phyloP scores from a whole-genome alignment of 2,329 filamentous ascomycete genomes.

The Penicillium griseofulvum region DNA sequence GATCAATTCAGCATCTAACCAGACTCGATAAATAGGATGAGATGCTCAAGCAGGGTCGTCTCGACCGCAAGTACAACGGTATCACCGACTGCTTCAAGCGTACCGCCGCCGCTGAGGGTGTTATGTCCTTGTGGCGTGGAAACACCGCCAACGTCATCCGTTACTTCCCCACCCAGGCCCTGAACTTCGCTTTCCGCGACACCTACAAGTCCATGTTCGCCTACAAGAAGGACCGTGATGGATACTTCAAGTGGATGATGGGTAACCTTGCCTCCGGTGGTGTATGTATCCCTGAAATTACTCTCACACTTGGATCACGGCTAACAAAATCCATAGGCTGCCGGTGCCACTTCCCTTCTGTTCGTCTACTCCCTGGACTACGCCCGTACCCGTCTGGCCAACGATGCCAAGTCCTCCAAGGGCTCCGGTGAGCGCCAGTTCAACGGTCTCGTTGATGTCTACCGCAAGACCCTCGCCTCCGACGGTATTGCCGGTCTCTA shows the following conservation, averaged over 20 bases:
- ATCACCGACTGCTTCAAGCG: conserved; percentile 94
- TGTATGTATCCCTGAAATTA: conserved; percentile 60
- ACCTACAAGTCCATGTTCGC: conserved; percentile 99
- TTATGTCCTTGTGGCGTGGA: conserved; percentile 95
- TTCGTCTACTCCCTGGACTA: conserved; percentile 99
- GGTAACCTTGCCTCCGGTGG: conserved; percentile 99
- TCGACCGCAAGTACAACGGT: conserved; percentile 93
- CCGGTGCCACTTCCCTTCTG: conserved; percentile 98
- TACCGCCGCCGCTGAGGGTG: conserved; percentile 86
- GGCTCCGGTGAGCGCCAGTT: conserved; percentile 96
- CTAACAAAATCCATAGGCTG: conserved; percentile 56
- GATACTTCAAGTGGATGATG: conserved; percentile 97
- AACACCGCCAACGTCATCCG: conserved; percentile 99
- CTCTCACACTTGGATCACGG: neutral
- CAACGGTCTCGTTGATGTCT: conserved; percentile 99
- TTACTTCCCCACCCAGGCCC: conserved; percentile 99
- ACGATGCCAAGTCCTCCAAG: conserved; percentile 99
- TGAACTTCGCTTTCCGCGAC: conserved; percentile 99
- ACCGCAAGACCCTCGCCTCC: conserved; percentile 99
- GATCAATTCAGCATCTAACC: conserved; percentile 12
- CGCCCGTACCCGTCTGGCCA: conserved; percentile 99
- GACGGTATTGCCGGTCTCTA: conserved; percentile 99
- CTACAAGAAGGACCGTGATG: conserved; percentile 99
- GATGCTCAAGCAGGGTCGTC: conserved; percentile 98
- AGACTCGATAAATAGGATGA: conserved; percentile 73